Evolutionary conservation across 2,329 filamentous ascomycete genomes (phyloP), one percentile per base, ranked within the genome.

Genomic region (Biscogniauxia mediterranea): DNA sequence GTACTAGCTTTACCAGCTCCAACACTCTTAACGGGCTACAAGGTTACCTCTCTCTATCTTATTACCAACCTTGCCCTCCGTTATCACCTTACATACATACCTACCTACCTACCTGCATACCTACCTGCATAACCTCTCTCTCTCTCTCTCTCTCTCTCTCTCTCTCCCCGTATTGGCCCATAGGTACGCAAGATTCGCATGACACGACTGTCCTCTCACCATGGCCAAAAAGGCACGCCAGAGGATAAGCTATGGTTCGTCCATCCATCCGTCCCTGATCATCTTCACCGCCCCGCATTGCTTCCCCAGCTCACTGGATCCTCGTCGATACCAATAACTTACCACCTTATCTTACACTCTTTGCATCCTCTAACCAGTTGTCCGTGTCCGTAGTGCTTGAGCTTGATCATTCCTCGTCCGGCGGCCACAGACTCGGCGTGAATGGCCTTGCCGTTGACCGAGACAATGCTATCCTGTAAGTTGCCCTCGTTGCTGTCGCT

Each of bases 361-460:
- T 56, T 60, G 25, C 3, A 17, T 55, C 51, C 7, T 38, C 19
- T 57, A 66, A 58, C 7, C 20, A n/a, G 25, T n/a, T n/a, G 56
- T 25, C 38, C 53, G 49, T 52, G 6, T 32, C 51, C 67, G 25
- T 68, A 87, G 84, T 87, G 71, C 81, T 87, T 71, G 83, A 86
- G 73, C 82, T 84, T 64, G 82, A 83, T 65, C 83, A 83, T 69
- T 80, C 82, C 52, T 84, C 83, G 55, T 80, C 77, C 52, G 92
- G 92, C 68, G 94, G 94, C 61, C 95, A 99, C 81, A 85, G 93
- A 70, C 87, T 98, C 60, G 95, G 95, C 66, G 92, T 99, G 69
- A 97, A 98, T 82, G 93, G 94, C 65, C 86, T 99, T 63, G 92
- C 92, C 57, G 89, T 97, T 66, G 95, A 98, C 78, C 81, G 84